phyloP scores from a whole-genome alignment of 768 basidiomycete species.

The Xanthoconium purpureum region DNA sequence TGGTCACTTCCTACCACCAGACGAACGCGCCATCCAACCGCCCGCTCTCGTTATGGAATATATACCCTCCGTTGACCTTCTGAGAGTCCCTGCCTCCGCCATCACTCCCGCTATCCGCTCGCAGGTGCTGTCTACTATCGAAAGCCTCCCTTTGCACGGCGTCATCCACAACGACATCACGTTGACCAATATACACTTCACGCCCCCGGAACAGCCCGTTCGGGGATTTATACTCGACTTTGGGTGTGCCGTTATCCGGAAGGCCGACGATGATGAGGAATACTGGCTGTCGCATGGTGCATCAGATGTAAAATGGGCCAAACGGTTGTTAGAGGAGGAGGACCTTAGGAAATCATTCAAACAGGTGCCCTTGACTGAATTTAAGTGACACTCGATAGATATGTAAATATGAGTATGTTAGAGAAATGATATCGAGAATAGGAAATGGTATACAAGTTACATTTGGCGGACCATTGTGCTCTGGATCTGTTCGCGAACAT shows the following conservation, averaged over 20 bases:
- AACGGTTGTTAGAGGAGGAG: neutral
- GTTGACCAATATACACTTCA: neutral
- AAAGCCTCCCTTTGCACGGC: neutral
- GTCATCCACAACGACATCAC: conserved; percentile 2
- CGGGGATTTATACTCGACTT: neutral
- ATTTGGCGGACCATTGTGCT: too few species aligned
- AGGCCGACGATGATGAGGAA: neutral
- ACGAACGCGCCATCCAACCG: conserved; percentile 1
- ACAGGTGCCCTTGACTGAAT: neutral
- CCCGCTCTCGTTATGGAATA: conserved; percentile 4
- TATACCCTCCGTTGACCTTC: conserved; percentile 1
- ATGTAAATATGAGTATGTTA: too few species aligned
- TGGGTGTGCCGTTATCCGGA: neutral
- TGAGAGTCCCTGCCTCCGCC: neutral
- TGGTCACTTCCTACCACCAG: neutral
- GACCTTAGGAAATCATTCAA: neutral
- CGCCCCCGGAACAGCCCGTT: neutral
- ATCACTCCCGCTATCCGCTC: neutral
- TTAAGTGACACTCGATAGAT: neutral
- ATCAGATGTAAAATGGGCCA: neutral
- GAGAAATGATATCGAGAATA: too few species aligned
- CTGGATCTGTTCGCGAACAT: too few species aligned
- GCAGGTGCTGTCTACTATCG: neutral
- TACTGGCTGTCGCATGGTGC: neutral
- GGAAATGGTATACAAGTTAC: too few species aligned